Conservation (phyloP, 2,329 filamentous ascomycete genomes). For the Cytospora leucostoma region DNA sequence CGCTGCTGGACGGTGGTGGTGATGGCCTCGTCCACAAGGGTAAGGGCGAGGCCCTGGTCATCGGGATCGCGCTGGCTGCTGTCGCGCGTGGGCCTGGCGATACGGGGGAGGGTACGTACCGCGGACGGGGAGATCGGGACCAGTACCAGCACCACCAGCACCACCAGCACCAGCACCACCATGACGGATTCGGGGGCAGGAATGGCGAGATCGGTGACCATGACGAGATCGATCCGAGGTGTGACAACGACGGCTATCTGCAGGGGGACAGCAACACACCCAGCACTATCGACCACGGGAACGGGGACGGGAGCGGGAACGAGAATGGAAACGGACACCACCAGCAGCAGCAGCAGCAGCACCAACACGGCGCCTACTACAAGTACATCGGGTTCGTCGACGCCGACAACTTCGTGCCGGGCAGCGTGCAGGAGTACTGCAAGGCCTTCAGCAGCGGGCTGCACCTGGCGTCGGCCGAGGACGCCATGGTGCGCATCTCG, state of each 20-base stretch:
- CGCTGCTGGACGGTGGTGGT: constrained; percentile 27
- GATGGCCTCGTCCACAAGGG: constrained; percentile 33
- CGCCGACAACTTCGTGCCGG: constrained; percentile 37
- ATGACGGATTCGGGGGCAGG: not conserved
- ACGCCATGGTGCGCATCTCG: constrained; percentile 38
- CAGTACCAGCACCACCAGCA: constrained; percentile 8
- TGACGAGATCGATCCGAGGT: constrained; percentile 1
- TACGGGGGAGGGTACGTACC: constrained; percentile 12
- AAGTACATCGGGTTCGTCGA: constrained; percentile 39
- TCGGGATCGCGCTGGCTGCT: constrained; percentile 36
- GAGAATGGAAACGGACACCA: not conserved
- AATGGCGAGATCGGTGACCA: constrained; percentile 9
- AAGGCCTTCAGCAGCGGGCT: constrained; percentile 37
- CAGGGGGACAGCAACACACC: not conserved
- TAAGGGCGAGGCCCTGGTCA: constrained; percentile 39
- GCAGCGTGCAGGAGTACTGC: constrained; percentile 38
- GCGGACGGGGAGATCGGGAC: not conserved
- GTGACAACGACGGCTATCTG: not conserved
- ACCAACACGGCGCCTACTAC: constrained; percentile 19
- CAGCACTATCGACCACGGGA: constrained; percentile 1
- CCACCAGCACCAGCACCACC: too few relatives aligned
- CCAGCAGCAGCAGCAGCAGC: constrained; percentile 3
- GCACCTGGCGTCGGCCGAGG: constrained; percentile 30
- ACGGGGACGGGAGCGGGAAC: constrained; percentile 4
- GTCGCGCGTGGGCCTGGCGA: constrained; percentile 20